Evolutionary conservation across 2,329 filamentous ascomycete species (phyloP), one percentile per base, ranked within the genome.

Genomic region (Scytalidium lignicola): DNA sequence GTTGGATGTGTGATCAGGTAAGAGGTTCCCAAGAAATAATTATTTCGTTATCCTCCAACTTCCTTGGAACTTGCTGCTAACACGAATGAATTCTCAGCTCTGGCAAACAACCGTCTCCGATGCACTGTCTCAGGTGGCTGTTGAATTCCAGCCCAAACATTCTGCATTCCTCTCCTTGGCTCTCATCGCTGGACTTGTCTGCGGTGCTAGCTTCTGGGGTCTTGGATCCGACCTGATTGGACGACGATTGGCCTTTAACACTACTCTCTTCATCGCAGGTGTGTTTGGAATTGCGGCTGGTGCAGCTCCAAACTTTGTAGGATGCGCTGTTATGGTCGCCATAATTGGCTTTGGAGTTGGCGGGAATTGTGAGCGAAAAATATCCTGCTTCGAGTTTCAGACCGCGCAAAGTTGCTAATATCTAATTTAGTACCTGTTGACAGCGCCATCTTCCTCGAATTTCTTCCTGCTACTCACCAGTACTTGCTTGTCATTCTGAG

Each of bases 141-240:
- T 70, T 68, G 48, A 82, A 86, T 58, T 83, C 85, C 57, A 55
- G 26, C 54, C 55, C 72, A 2, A 68, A 70, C 85, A 78, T 55
- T 59, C 58, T 2, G 74, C 74, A 54, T 82, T 74, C 8, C 68
- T 85, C 46, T 84, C 76, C 2, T 74, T 85, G 43, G 75, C 82
- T 3, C 74, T 73, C 1, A 86, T 82, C 58, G 70, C 74, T 8
- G 75, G 75, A 13, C 74, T 74, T 68, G 69, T 73, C 50, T 56
- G 69, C 0, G 77, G 81, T 1, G 80, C 80, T 12, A 62, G 85
- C 21, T 85, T 86, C 66, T 87, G 83, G 83, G 83, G 83, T 2
- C 66, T 84, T 22, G 73, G 73, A 2, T 81, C 82, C 18, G 84
- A 87, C 57, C 73, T 86, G 32, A 80, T 87, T 51, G 83, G 83